Percentiles rank a stretch among this genome's conserved stretches.
These are phyloP conservation scores for Fennellomyces sp. DNA, from an alignment of 371 early-diverging fungal species.

Conservation along the genomic window DNA sequence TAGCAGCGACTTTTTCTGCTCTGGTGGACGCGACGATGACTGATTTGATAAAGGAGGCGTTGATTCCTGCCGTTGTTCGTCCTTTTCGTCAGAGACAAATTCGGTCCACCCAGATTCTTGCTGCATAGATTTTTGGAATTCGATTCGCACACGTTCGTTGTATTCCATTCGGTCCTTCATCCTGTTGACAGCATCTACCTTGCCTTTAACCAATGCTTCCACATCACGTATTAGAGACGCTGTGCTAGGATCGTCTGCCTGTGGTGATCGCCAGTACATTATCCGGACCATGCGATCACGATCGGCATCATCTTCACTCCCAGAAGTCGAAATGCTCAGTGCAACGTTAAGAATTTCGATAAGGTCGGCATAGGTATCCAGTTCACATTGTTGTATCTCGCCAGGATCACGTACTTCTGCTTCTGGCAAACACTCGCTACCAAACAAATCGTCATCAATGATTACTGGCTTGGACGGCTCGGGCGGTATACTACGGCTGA, in stretches of 20 bases:
- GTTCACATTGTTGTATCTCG: constrained; percentile 5
- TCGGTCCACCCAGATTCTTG: constrained; percentile 44
- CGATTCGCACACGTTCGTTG: constrained; percentile 36
- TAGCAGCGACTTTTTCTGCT: constrained; percentile 24
- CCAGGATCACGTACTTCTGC: not conserved
- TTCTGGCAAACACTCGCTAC: not conserved
- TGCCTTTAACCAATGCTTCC: constrained; percentile 29
- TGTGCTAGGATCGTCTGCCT: constrained; percentile 35
- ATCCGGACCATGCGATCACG: constrained; percentile 51
- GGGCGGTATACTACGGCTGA: no score
- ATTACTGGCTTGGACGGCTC: no score
- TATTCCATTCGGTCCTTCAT: constrained; percentile 53
- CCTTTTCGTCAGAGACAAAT: constrained; percentile 27
- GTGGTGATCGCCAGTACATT: constrained; percentile 57
- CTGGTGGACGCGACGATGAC: not conserved
- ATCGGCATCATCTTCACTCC: constrained; percentile 10
- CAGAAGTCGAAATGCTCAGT: constrained; percentile 49
- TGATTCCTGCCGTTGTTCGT: not conserved
- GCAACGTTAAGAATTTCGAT: constrained; percentile 39
- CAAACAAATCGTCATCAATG: not conserved
- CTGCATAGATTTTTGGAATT: constrained; percentile 38
- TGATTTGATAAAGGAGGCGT: not conserved
- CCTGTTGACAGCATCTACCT: constrained; percentile 46
- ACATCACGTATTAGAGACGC: constrained; percentile 34
- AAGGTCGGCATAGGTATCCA: constrained; percentile 29